Percentiles rank a stretch among this genome's conserved stretches.
phyloP scores from a whole-genome alignment of 2,329 filamentous ascomycete genomes.

The Ascochyta viciae-villosae region DNA sequence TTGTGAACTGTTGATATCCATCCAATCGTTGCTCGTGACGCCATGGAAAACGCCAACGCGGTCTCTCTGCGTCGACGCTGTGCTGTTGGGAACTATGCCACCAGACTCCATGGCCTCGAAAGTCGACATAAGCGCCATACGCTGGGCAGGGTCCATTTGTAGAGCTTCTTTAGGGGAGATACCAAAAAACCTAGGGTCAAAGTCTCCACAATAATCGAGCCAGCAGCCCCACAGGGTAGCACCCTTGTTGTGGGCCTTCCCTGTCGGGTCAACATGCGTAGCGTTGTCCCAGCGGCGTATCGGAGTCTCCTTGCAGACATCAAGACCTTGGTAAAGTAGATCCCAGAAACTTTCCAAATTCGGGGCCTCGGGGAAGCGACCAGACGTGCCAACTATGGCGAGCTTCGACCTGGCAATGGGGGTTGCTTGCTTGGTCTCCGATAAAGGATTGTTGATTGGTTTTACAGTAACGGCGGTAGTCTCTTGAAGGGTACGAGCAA shows the following conservation, averaged over 20 bases:
- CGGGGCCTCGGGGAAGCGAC: slow-evolving; percentile 39
- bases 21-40: slow-evolving; percentile 40
- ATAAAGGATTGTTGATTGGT: no score
- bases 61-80: slow-evolving; percentile 32
- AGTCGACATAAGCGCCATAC: slow-evolving; percentile 29
- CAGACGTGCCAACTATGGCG: slow-evolving; percentile 46
- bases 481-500: no score
- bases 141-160: slow-evolving; percentile 34
- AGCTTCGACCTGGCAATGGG: no score
- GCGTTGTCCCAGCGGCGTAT: slow-evolving; percentile 37
- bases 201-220: slow-evolving; percentile 34
- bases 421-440: no score
- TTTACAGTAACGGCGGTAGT: no score
- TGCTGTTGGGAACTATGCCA: slow-evolving; percentile 37
- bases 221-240: slow-evolving; percentile 30
- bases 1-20: slow-evolving; percentile 29
- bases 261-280: slow-evolving; percentile 10
- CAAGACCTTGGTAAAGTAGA: slow-evolving; percentile 30
- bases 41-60: slow-evolving; percentile 48
- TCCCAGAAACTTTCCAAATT: slow-evolving; percentile 41
- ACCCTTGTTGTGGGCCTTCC: neutral
- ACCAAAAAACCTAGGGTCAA: slow-evolving; percentile 40
- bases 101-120: slow-evolving; percentile 40
- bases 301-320: slow-evolving; percentile 37
- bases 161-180: slow-evolving; percentile 39